phyloP scores from a whole-genome alignment of 192 early-diverging fungal species.

The Backusella morwellensis region DNA sequence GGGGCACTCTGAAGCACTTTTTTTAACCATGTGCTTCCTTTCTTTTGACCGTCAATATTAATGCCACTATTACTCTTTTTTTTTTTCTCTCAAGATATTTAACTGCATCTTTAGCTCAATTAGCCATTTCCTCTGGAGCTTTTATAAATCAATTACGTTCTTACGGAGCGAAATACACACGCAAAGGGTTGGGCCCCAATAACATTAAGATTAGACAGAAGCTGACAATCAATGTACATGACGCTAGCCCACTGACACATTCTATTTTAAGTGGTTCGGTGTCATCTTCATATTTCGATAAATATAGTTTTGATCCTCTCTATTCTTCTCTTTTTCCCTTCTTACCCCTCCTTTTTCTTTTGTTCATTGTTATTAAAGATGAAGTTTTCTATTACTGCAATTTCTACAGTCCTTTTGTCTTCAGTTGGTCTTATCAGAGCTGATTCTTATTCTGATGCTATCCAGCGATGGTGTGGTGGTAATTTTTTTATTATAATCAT shows the following conservation, averaged over 20 bases:
- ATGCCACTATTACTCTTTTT: not conserved
- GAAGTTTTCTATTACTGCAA: conserved; percentile 29
- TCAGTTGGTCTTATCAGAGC: conserved; percentile 13
- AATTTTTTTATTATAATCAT: not conserved
- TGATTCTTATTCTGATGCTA: conserved; percentile 32
- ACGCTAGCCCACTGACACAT: not conserved
- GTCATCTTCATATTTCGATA: not conserved
- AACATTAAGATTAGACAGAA: not conserved
- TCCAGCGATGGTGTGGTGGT: conserved; percentile 29
- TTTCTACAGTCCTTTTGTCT: conserved; percentile 27
- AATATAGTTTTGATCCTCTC: not conserved
- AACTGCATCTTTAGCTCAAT: not conserved
- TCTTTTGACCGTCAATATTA: not conserved
- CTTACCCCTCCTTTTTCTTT: not conserved
- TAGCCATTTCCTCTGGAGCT: not conserved
- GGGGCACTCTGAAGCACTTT: not conserved
- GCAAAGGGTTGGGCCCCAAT: not conserved
- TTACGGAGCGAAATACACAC: not conserved
- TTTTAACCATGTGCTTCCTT: not conserved
- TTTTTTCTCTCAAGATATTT: not conserved
- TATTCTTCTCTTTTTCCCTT: not conserved
- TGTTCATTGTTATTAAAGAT: conserved; percentile 1
- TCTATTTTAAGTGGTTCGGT: not conserved
- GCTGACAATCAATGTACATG: not conserved
- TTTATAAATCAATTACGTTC: not conserved